Evolutionary conservation across 2,329 filamentous ascomycete species (phyloP).

Genomic region (Pseudogymnoascus sp.): DNA sequence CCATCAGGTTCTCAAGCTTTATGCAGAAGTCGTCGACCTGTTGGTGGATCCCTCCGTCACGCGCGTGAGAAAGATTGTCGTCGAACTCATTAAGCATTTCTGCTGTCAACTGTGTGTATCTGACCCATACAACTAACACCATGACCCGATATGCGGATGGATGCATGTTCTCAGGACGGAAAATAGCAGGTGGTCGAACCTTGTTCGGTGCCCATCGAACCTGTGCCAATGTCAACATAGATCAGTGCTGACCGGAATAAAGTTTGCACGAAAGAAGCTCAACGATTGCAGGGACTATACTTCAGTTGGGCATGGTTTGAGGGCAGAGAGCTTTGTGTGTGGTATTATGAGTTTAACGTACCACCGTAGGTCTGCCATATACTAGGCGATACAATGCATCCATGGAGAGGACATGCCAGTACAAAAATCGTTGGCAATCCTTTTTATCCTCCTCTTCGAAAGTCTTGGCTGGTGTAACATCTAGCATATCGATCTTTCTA

Average conservation of each 20-base stretch:
- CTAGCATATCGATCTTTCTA: background rate
- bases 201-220: constrained; percentile 2
- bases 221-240: background rate
- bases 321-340: background rate
- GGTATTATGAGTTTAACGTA: background rate
- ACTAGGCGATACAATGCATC: constrained; percentile 4
- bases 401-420: background rate
- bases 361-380: constrained; percentile 1
- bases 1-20: background rate
- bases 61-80: background rate
- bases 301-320: background rate
- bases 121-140: background rate
- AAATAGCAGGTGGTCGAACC: background rate
- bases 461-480: background rate
- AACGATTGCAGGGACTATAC: background rate
- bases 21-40: constrained; percentile 1
- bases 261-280: background rate
- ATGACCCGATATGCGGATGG: background rate
- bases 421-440: background rate
- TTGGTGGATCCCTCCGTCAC: background rate
- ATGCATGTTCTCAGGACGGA: background rate
- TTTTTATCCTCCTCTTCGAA: constrained; percentile 1
- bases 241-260: background rate
- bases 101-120: background rate
- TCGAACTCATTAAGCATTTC: constrained; percentile 5